Conservation (phyloP, 2,329 filamentous ascomycete genomes). For the Colletotrichum godetiae region DNA sequence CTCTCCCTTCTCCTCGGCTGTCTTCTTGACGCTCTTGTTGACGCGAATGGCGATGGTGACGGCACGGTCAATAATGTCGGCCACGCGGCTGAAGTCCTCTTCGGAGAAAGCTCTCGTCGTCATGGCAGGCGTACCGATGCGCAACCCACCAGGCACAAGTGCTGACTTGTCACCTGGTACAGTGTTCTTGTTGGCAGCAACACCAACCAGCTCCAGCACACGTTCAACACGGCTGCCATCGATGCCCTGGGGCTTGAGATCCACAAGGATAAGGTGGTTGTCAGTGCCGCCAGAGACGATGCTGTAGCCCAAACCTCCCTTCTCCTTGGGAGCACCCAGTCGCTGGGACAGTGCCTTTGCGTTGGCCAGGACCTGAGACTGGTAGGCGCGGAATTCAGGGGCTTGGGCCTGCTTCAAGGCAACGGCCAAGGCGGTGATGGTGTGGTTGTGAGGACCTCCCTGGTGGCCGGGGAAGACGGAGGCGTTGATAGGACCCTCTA, state of each 20-base stretch:
- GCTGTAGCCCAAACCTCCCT: constrained; percentile 84
- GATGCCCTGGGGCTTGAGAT: constrained; percentile 88
- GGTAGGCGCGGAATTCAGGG: constrained; percentile 92
- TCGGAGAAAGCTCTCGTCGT: constrained; percentile 93
- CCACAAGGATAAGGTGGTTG: constrained; percentile 94
- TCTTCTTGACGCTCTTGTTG: constrained; percentile 77
- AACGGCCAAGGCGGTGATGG: constrained; percentile 94
- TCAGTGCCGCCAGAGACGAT: constrained; percentile 95
- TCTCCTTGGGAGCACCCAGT: constrained; percentile 75
- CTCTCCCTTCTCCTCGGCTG: constrained; percentile 74
- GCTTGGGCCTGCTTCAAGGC: constrained; percentile 93
- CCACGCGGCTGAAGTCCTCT: constrained; percentile 87
- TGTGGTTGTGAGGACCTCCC: constrained; percentile 98
- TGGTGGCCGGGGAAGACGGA: constrained; percentile 99
- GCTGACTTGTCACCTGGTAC: constrained; percentile 96
- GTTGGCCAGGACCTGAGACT: constrained; percentile 89
- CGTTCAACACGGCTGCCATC: constrained; percentile 92
- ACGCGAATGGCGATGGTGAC: constrained; percentile 83
- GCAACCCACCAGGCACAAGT: constrained; percentile 89
- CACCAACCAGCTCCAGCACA: constrained; percentile 90
- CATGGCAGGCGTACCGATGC: constrained; percentile 97
- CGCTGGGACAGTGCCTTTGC: constrained; percentile 85
- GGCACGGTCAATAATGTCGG: constrained; percentile 85
- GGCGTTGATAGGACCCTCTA: constrained; percentile 92
- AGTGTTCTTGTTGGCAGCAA: constrained; percentile 99